Base-by-base conservation (phyloP, 2,329 filamentous ascomycete genomes). In the Zymoseptoria crescenta region DNA sequence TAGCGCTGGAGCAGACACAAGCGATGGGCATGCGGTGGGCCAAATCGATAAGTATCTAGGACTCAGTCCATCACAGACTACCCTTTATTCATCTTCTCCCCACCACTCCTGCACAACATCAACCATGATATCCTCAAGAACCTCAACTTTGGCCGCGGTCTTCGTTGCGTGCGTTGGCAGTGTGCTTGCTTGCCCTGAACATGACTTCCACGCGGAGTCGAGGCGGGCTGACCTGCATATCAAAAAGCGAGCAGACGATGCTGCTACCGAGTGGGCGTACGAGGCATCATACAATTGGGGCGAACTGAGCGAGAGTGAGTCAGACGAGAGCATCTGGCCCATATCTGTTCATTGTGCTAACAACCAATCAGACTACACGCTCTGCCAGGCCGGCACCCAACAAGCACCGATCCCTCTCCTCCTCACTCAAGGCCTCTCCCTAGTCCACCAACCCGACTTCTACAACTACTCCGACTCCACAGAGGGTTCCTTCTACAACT, bases 381-480 rank as follows among this genome's bases (percentile, higher is more conserved):
- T 75, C 20, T 81, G 80, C 70, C 79, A 81, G 62, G 77, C 74
- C 16, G 79, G 80, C 41, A 80, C 77, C 0, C 75, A 79, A 58
- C 79, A 81, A 65, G 77, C 78, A 0, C 80, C 80, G 6, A 81
- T 82, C 55, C 70, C 73, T 0, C 73, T 81, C 7, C 69, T 66
- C 8, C 68, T 76, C 29, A 65, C 69, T 21, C 69, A 75, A 57
- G 77, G 77, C 7, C 70, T 79, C 4, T 73, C 77, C 1, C 61
- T 67, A 20, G 71, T 69, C 27, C 77, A 80, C 64, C 68, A 68
- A 1, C 73, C 76, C 4, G 65, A 52, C 16, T 80, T 81, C 69
- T 71, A 75, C 63, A 54, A 61, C 58, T 80, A 79, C 67, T 64
- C 69, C 4, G 61, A 65, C 56, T 61, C 69, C 13, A 65, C 73